Evolutionary conservation across 768 basidiomycete genomes (phyloP).

Genomic region (Boletales sp.): DNA sequence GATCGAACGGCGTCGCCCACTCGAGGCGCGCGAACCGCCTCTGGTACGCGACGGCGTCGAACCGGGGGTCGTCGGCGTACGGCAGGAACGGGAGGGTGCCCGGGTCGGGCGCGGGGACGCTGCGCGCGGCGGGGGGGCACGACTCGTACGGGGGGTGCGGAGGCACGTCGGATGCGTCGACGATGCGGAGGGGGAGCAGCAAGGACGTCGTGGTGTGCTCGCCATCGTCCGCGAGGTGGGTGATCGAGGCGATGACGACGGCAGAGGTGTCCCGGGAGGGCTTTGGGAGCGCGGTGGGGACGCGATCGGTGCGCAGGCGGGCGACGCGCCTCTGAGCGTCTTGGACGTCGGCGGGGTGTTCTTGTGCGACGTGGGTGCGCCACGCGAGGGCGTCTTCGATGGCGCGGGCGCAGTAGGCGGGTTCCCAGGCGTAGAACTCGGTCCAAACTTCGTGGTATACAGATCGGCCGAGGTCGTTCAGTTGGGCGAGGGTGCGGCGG

Average conservation of each 20-base stretch:
- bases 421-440: constrained; percentile 48
- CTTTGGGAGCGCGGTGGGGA: too few species aligned
- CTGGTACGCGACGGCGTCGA: constrained; percentile 32
- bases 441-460: constrained; percentile 40
- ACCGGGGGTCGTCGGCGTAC: constrained; percentile 44
- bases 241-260: too few species aligned
- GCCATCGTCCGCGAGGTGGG: too few species aligned
- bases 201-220: too few species aligned
- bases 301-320: too few species aligned
- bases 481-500: constrained; percentile 3
- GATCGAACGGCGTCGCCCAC: constrained; percentile 43
- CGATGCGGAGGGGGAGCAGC: constrained; percentile 12
- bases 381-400: constrained; percentile 8
- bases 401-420: constrained; percentile 23
- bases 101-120: constrained; percentile 13
- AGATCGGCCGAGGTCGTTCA: constrained; percentile 21
- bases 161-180: constrained; percentile 4
- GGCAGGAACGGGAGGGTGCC: constrained; percentile 35
- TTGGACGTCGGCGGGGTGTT: too few species aligned
- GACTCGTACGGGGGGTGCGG: constrained; percentile 39
- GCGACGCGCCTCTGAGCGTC: too few species aligned
- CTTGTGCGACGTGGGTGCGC: too few species aligned
- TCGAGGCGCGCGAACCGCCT: constrained; percentile 21
- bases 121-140: constrained; percentile 44
- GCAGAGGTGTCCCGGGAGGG: too few species aligned